Percentiles rank a stretch among this genome's conserved stretches.
These are phyloP conservation scores for Dryadomyces quercivorus DNA, from an alignment of 2,329 filamentous ascomycete species.

Conservation along the genomic window DNA sequence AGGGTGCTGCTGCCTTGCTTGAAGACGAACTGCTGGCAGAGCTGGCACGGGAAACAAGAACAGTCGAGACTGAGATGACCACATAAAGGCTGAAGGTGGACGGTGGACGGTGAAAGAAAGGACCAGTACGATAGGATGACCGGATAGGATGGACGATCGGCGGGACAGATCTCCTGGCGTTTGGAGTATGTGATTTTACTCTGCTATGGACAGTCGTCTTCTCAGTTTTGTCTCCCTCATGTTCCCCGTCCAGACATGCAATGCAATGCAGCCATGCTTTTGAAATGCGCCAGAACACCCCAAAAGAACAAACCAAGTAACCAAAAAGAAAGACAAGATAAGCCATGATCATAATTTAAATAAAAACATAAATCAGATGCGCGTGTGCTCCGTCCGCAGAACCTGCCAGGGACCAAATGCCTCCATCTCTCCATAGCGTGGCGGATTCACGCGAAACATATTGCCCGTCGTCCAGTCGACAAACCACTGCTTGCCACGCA, in stretches of 20 bases:
- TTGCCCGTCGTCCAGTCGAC: conserved; percentile 47
- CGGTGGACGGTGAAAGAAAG: too few relatives aligned
- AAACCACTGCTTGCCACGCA: conserved; percentile 44
- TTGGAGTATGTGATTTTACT: too few relatives aligned
- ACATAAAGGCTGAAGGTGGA: too few relatives aligned
- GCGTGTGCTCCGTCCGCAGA: conserved; percentile 35
- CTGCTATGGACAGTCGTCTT: too few relatives aligned
- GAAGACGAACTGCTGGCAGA: conserved; percentile 25
- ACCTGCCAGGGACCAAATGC: conserved; percentile 37
- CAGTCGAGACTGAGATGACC: conserved; percentile 28
- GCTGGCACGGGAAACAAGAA: conserved; percentile 36
- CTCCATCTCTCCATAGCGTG: conserved; percentile 39
- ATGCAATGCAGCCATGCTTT: neutral
- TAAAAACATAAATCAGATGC: conserved; percentile 20
- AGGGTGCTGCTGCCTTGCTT: conserved; percentile 37
- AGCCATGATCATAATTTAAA: neutral
- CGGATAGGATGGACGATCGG: neutral
- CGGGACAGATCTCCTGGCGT: neutral
- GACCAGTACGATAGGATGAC: neutral
- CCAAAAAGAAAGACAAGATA: neutral
- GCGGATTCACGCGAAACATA: conserved; percentile 40
- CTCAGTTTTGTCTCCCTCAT: too few relatives aligned
- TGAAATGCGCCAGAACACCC: neutral
- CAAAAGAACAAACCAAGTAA: neutral
- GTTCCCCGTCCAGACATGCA: too few relatives aligned